Conservation (phyloP, 352 stramenopile genomes). For the Globisporangium spinosum region DNA sequence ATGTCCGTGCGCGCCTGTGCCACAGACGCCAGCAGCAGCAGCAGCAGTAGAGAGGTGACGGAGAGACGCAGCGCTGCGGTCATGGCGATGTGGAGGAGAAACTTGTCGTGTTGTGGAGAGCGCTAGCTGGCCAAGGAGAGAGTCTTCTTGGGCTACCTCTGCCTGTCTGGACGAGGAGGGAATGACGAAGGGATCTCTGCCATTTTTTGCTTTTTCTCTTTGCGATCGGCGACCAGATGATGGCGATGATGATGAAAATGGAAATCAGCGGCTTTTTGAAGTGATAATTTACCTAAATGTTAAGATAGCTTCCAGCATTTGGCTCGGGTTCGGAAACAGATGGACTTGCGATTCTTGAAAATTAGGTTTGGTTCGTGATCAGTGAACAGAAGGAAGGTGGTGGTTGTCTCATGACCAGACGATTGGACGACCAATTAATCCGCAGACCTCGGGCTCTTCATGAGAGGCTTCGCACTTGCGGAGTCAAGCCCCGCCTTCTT, state of each 20-base stretch:
- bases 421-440: too few relatives aligned
- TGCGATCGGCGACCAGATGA: not conserved
- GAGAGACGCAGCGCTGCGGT: not conserved
- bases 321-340: too few relatives aligned
- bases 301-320: too few relatives aligned
- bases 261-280: not conserved
- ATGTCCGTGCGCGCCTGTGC: slow-evolving; percentile 2
- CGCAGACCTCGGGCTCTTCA: too few relatives aligned
- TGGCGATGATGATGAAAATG: not conserved
- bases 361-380: too few relatives aligned
- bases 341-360: too few relatives aligned
- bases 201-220: not conserved
- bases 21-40: not conserved
- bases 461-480: too few relatives aligned
- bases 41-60: not conserved
- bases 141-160: not conserved
- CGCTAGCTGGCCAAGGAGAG: not conserved
- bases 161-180: not conserved
- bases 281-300: too few relatives aligned
- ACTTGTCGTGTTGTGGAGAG: not conserved
- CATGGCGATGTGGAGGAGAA: not conserved
- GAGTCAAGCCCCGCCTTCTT: too few relatives aligned
- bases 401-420: too few relatives aligned
- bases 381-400: too few relatives aligned
- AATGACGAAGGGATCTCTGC: not conserved